phyloP scores from a whole-genome alignment of 2,329 filamentous ascomycete species.

The Thelonectria blattea region DNA sequence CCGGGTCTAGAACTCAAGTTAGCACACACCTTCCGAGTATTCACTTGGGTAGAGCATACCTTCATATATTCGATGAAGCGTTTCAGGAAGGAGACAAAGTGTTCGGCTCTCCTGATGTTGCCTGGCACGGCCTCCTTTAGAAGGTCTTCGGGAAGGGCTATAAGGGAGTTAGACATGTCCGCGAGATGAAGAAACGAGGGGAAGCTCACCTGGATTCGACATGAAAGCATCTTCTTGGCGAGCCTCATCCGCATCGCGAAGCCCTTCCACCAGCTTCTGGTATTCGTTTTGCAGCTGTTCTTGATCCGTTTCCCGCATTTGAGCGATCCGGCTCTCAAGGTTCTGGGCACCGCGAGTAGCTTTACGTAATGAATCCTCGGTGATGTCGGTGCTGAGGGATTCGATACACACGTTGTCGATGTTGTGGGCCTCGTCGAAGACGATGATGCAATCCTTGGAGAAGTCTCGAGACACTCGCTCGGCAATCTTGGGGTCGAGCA shows the following conservation, averaged over 20 bases:
- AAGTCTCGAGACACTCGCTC: slow-evolving; percentile 94
- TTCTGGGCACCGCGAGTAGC: slow-evolving; percentile 91
- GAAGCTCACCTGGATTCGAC: slow-evolving; percentile 77
- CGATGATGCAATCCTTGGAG: slow-evolving; percentile 97
- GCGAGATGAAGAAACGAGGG: neutral
- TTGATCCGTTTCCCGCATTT: slow-evolving; percentile 96
- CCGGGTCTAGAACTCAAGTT: slow-evolving; percentile 65
- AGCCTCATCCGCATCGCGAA: slow-evolving; percentile 86
- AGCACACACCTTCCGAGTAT: neutral
- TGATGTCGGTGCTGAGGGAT: slow-evolving; percentile 93
- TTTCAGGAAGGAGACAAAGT: slow-evolving; percentile 94
- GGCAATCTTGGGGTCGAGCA: slow-evolving; percentile 96
- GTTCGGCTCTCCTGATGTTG: slow-evolving; percentile 93
- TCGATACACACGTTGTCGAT: slow-evolving; percentile 99
- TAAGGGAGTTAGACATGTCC: slow-evolving; percentile 9
- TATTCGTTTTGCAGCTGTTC: slow-evolving; percentile 96
- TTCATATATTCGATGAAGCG: slow-evolving; percentile 97
- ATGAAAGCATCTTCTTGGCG: slow-evolving; percentile 96
- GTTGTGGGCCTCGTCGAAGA: slow-evolving; percentile 98
- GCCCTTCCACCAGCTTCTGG: slow-evolving; percentile 89
- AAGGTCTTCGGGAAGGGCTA: slow-evolving; percentile 86
- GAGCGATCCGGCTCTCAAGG: slow-evolving; percentile 85
- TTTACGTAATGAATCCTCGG: slow-evolving; percentile 90
- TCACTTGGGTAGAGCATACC: slow-evolving; percentile 42
- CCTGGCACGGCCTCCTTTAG: slow-evolving; percentile 95